Evolutionary conservation across 352 stramenopile genomes (phyloP), one percentile per base, ranked within the genome.

Genomic region (Plasmopara muralis): DNA sequence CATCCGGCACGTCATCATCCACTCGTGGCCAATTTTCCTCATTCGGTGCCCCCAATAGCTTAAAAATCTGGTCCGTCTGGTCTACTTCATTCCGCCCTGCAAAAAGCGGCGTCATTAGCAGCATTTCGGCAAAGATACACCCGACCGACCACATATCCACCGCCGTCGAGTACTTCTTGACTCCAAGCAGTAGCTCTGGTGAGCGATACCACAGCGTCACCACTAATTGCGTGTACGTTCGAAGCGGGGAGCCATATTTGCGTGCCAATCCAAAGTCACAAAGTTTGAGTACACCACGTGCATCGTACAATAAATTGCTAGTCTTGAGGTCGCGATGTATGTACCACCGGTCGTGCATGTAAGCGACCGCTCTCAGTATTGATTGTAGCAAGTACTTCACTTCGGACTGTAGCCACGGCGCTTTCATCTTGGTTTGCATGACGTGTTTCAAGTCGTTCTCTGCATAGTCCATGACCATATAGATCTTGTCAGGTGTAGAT

Each of bases 291-390:
- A 77, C 40, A 2, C 82, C 85, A 9, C 61, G 59, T 55, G 84
- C 78, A 62, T 95, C 90, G 51, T 98, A 97, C 5, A 99, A 66
- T 61, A 99, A 77, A 58, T 99, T 98, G 53, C 73, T 95, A n/a
- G 95, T 98, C 77, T 99, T 99, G 54, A 99, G 79, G 60, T 99
- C 96, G 13, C 96, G 87, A 66, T 99, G 96, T 30, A 99, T 84
- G 60, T 83, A 89, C 75, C 89, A 97, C 18, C 82, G 74, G 29
- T 79, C 63, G 65, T 99, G 96, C 72, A 98, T 97, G 65, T 89
- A 86, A 9, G 68, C 74, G 35, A 94, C 48, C 6, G 83, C 95
- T 30, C 71, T 77, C 1, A 98, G 64, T 31, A 99, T 77, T 56
- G 96, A 95, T 56, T 87, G 62, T 61, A 98, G 70, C 25, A 98